phyloP scores from a whole-genome alignment of 2,329 filamentous ascomycete species.

The Balansia obtecta region DNA sequence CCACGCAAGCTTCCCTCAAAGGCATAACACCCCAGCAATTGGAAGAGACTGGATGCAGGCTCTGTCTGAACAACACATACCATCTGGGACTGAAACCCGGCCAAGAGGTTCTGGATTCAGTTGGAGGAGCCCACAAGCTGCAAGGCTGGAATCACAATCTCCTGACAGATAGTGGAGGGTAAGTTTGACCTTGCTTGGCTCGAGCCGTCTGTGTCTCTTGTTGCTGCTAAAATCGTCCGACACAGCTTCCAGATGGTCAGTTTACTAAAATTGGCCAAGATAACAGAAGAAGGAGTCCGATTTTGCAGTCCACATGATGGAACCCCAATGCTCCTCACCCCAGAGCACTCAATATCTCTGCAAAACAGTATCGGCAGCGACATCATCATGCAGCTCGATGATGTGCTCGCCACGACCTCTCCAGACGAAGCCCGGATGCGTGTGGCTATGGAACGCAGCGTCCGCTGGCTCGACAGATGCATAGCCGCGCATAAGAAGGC shows the following conservation, averaged over 20 bases:
- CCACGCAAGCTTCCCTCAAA: slow-evolving; percentile 91
- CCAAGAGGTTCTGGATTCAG: slow-evolving; percentile 71
- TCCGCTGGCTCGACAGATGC: slow-evolving; percentile 93
- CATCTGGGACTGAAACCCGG: slow-evolving; percentile 92
- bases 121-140: slow-evolving; percentile 87
- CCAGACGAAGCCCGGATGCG: slow-evolving; percentile 79
- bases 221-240: no score
- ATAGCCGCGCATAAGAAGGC: slow-evolving; percentile 81
- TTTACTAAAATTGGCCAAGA: slow-evolving; percentile 77
- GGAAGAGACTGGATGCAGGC: slow-evolving; percentile 73
- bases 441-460: slow-evolving; percentile 87
- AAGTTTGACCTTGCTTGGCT: slow-evolving; percentile 15
- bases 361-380: slow-evolving; percentile 97
- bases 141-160: slow-evolving; percentile 96
- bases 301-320: slow-evolving; percentile 97
- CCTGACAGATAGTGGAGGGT: slow-evolving; percentile 69
- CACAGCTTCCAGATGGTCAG: slow-evolving; percentile 98
- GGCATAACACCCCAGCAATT: slow-evolving; percentile 87
- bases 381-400: slow-evolving; percentile 99
- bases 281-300: slow-evolving; percentile 90
- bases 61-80: slow-evolving; percentile 97
- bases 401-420: slow-evolving; percentile 92
- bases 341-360: slow-evolving; percentile 89
- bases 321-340: slow-evolving; percentile 89
- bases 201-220: no score